Conservation (phyloP, 306 rosid species). For the Cicer yamashitae region DNA sequence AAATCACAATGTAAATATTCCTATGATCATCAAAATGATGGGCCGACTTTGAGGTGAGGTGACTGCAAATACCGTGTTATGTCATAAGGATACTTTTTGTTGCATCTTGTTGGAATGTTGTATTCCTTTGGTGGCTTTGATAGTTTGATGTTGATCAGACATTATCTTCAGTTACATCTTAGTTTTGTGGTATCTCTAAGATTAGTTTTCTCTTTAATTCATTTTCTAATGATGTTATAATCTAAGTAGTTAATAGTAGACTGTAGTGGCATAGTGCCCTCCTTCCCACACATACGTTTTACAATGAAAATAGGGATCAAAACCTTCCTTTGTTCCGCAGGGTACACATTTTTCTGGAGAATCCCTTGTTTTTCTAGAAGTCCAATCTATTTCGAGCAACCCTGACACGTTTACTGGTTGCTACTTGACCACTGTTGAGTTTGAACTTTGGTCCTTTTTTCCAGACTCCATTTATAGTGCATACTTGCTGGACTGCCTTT, state of each 20-base stretch:
- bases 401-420: background rate
- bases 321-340: background rate
- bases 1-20: conserved; percentile 47
- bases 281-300: background rate
- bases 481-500: background rate
- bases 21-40: conserved; percentile 49
- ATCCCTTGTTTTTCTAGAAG: background rate
- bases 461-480: background rate
- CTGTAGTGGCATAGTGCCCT: background rate
- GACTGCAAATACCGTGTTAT: conserved; percentile 24
- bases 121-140: background rate
- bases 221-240: background rate
- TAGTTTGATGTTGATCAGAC: background rate
- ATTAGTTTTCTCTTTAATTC: background rate
- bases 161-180: conserved; percentile 16
- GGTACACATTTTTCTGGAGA: conserved; percentile 10
- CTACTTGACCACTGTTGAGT: background rate
- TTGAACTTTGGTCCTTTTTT: background rate
- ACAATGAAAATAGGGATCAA: background rate
- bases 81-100: conserved; percentile 14
- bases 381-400: background rate
- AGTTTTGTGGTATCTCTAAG: background rate
- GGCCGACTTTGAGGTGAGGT: conserved; percentile 60
- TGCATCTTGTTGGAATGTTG: conserved; percentile 27
- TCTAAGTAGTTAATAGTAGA: background rate